Evolutionary conservation across 345 rosid genomes (phyloP).

Genomic region (Eucalyptus brandiana): DNA sequence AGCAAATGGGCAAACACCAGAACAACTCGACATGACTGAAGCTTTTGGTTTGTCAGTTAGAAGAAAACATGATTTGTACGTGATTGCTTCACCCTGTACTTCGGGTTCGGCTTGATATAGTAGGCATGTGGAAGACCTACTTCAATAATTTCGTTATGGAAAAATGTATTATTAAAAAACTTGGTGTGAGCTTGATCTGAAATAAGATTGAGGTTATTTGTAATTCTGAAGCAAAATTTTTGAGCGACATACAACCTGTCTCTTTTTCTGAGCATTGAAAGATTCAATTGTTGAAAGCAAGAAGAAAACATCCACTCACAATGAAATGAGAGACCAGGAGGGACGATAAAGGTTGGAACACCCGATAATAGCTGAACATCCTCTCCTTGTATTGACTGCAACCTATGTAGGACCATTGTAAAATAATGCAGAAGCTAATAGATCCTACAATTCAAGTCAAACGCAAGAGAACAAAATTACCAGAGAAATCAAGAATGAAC

Average conservation of each 20-base stretch:
- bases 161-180: background rate
- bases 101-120: background rate
- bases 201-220: background rate
- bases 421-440: no score
- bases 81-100: background rate
- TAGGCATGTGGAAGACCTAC: background rate
- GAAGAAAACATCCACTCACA: background rate
- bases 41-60: background rate
- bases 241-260: background rate
- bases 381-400: background rate
- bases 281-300: background rate
- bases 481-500: no score
- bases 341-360: rapidly evolving
- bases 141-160: background rate
- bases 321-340: background rate
- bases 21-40: background rate
- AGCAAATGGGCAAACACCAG: background rate
- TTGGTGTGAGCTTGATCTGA: background rate
- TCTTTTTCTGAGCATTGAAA: background rate
- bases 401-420: background rate
- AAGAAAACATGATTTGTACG: background rate
- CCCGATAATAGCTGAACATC: background rate
- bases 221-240: background rate
- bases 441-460: no score
- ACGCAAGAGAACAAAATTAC: no score